Base-by-base conservation (phyloP, 208 protist species). In the Trypanosoma avium region DNA sequence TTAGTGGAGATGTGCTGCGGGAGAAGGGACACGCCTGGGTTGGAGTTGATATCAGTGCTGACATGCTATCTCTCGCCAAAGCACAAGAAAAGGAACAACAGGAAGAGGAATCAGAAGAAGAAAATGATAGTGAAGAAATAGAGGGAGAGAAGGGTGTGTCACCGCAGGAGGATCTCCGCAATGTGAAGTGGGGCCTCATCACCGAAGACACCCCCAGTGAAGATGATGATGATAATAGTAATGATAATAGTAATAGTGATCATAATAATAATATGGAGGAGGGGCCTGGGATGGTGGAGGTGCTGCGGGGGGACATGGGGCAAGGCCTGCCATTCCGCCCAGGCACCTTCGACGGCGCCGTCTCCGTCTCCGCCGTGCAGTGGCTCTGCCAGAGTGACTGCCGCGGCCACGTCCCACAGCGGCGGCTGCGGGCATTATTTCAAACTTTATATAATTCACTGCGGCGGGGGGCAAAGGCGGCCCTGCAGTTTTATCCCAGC, bases 351-450 rank as follows among this genome's bases (percentile, higher is more conserved):
- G 99, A 99, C 75, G 98, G 95, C 8, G 97, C 86, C 21, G 96
- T 99, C 53, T 97, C 88, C 54, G 98, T 99, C 53, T 99, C 98
- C 21, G 98, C 97, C 2, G 50, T 99, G 22, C 98, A 99, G 77
- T 99, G 98, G 98, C 86, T 99, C 9, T 99, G 98, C 76, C 98
- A 99, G 79, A 97, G 96, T 36, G 97, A 99, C 66, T 91, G 90
- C 46, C 82, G 64, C 30, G 79, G 77, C 19, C 86, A 99, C 62
- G 94, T 98, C 4, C 98, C 98, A 4, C 79, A 94, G 50, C 85
- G 87, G 52, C 88, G 99, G 19, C 76, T 99, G 19, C 77, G 86
- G 49, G 73, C 75, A 1, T 97, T 99, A 61, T 99, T 99, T 78
- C 80, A 93, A 45, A 96, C 88, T 24, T 86, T 99, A 15, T 99